phyloP scores from a whole-genome alignment of 1,284 basidiomycete species.

The Marasmius tenuissimus region DNA sequence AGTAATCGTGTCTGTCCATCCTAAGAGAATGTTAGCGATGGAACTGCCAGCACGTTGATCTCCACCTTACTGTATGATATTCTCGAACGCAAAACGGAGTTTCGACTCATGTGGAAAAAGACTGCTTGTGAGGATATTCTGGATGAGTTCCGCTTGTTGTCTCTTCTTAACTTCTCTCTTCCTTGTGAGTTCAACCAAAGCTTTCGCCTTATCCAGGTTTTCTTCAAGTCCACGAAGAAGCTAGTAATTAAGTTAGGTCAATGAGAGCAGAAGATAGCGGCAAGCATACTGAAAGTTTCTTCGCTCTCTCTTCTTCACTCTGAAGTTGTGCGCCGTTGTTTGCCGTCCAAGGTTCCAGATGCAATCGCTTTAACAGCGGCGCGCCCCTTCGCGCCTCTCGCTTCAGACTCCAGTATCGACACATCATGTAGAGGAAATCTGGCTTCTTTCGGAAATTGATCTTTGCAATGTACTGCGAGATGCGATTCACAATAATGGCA shows the following conservation, averaged over 20 bases:
- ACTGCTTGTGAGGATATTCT: conserved; percentile 61
- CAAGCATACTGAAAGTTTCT: conserved; percentile 76
- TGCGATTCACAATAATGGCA: conserved; percentile 70
- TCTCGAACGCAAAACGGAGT: conserved; percentile 69
- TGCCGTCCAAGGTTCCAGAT: conserved; percentile 98
- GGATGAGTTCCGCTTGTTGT: conserved; percentile 70
- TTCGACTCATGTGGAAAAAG: conserved; percentile 69
- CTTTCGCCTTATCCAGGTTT: conserved; percentile 78
- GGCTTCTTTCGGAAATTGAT: conserved; percentile 76
- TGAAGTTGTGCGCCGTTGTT: conserved; percentile 63
- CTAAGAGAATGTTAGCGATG: conserved; percentile 39
- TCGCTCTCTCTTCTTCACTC: conserved; percentile 81
- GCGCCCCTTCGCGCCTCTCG: conserved; percentile 92
- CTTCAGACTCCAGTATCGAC: conserved; percentile 97
- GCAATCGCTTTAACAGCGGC: conserved; percentile 89
- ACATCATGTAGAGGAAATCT: conserved; percentile 79
- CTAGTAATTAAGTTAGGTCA: conserved; percentile 37
- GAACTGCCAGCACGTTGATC: background rate
- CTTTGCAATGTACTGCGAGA: conserved; percentile 77
- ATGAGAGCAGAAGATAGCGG: background rate
- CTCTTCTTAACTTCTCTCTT: conserved; percentile 88
- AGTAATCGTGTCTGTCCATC: conserved; percentile 72
- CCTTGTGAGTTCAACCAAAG: conserved; percentile 70
- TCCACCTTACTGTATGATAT: conserved; percentile 64
- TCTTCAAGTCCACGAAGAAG: conserved; percentile 69